A percentile compares a stretch with the other conserved stretches of the same genome.
phyloP scores from a whole-genome alignment of 129 eudicot species.

The Sambucus nigra region DNA sequence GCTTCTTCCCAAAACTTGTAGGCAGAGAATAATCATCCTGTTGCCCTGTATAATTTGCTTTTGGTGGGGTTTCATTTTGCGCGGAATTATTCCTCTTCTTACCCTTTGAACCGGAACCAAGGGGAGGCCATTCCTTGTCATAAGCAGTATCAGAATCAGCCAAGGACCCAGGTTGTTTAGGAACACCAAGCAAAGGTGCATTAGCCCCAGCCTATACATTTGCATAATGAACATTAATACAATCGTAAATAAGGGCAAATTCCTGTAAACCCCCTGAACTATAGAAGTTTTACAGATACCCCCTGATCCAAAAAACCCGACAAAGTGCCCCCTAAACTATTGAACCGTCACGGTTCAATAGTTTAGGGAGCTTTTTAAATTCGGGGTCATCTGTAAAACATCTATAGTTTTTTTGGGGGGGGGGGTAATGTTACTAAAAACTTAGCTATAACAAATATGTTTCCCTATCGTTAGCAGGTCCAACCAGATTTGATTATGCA shows the following conservation, averaged over 20 bases:
- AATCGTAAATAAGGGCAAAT: too few species aligned
- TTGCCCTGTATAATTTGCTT: slow-evolving; percentile 1
- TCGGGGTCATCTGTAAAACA: too few species aligned
- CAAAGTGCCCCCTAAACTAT: too few species aligned
- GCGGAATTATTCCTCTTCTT: slow-evolving; percentile 8
- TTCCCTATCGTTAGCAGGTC: neutral
- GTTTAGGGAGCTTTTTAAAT: too few species aligned
- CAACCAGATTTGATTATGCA: neutral
- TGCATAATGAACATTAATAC: neutral
- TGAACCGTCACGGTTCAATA: too few species aligned
- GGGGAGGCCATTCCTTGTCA: slow-evolving; percentile 13
- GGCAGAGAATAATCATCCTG: slow-evolving; percentile 17
- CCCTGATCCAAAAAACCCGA: too few species aligned
- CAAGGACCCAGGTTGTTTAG: neutral
- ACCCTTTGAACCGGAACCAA: neutral
- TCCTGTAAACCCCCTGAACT: too few species aligned
- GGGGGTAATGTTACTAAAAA: too few species aligned
- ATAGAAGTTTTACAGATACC: too few species aligned
- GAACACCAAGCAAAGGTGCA: slow-evolving; percentile 1
- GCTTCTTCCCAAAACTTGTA: slow-evolving; percentile 25
- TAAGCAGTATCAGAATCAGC: neutral
- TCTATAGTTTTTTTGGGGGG: too few species aligned
- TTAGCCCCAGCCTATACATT: slow-evolving; percentile 3
- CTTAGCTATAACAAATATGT: neutral
- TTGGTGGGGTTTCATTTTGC: neutral